Conservation (phyloP, 2,329 filamentous ascomycete species). For the Talaromyces marneffei region DNA sequence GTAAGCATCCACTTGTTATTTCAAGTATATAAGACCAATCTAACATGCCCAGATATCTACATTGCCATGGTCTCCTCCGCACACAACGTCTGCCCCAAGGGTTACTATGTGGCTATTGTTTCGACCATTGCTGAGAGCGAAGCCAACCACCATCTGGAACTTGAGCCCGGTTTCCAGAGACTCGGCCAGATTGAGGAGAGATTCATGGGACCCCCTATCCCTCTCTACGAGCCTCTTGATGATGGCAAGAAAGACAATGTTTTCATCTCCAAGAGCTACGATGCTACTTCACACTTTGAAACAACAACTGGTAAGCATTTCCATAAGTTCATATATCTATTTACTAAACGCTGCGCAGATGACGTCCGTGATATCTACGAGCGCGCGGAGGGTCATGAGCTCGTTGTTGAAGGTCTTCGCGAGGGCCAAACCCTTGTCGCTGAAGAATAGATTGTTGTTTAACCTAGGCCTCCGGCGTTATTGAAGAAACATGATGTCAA, state of each 20-base stretch:
- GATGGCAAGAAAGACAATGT: constrained; percentile 81
- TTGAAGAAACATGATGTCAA: neutral
- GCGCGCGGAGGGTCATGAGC: constrained; percentile 72
- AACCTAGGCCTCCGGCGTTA: neutral
- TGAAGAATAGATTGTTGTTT: constrained; percentile 51
- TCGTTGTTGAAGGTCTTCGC: constrained; percentile 77
- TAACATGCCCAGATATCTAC: constrained; percentile 69
- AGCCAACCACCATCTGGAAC: constrained; percentile 92
- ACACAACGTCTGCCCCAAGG: constrained; percentile 97
- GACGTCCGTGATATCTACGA: constrained; percentile 92
- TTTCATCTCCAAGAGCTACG: constrained; percentile 98
- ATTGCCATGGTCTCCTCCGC: constrained; percentile 91
- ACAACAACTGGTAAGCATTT: constrained; percentile 58
- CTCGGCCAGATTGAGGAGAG: constrained; percentile 93
- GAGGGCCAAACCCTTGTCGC: constrained; percentile 68
- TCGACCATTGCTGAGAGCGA: constrained; percentile 90
- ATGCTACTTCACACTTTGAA: constrained; percentile 96
- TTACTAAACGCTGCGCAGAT: constrained; percentile 46
- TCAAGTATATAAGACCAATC: neutral
- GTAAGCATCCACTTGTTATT: constrained; percentile 46
- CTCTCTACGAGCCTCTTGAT: constrained; percentile 85
- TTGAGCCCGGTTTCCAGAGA: constrained; percentile 84
- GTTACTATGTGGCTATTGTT: constrained; percentile 97
- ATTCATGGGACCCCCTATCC: constrained; percentile 90
- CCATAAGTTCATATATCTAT: neutral